phyloP scores from a whole-genome alignment of 2,329 filamentous ascomycete genomes.

The Dactylellina parvicollis region DNA sequence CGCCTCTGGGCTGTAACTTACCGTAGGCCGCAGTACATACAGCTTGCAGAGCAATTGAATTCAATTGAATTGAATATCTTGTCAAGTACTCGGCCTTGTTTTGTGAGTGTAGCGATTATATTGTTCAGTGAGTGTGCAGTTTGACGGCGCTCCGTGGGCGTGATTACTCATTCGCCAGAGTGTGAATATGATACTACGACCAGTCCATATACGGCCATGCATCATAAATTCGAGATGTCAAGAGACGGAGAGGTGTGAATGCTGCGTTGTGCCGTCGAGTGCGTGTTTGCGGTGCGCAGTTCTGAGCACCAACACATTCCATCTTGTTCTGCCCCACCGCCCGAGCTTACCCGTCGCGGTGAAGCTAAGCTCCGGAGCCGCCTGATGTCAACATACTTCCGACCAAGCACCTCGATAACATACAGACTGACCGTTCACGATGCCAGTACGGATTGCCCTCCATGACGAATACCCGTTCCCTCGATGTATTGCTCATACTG shows the following conservation, averaged over 20 bases:
- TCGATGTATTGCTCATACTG: neutral
- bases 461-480: neutral
- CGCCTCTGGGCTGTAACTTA: no score
- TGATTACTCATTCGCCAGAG: no score
- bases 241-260: neutral
- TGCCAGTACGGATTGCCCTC: conserved; percentile 38
- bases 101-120: no score
- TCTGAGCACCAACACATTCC: conserved; percentile 26
- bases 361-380: conserved; percentile 36
- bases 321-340: conserved; percentile 18
- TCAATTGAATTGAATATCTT: no score
- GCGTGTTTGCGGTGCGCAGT: conserved; percentile 26
- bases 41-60: no score
- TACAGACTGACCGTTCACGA: conserved; percentile 10
- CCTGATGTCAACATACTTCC: conserved; percentile 33
- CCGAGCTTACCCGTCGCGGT: conserved; percentile 26
- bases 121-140: no score
- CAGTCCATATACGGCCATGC: no score
- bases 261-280: neutral
- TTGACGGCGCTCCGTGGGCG: no score
- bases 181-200: no score
- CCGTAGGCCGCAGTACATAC: no score
- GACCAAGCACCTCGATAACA: conserved; percentile 11
- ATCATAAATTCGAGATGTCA: no score
- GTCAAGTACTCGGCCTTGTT: no score